Evolutionary conservation across 345 rosid species (phyloP), one percentile per base, ranked within the genome.

Genomic region (Eucalyptus polyanthemos): DNA sequence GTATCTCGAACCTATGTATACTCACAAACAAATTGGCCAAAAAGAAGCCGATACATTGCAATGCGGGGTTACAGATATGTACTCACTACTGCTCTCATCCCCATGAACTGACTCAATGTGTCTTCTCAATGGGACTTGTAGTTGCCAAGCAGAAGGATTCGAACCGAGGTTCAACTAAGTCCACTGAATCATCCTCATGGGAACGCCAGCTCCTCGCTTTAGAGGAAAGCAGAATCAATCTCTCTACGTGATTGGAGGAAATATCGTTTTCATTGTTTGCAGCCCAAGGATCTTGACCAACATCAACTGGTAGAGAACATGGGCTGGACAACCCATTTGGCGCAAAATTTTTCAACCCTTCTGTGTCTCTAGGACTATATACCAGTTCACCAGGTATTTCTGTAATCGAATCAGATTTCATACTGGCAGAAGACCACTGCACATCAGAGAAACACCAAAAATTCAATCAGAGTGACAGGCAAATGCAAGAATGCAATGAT

Each of bases 141-240:
- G 91, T 94, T 62, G 88, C 94, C 91, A 96, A 21, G 91, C 93
- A 89, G 89, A 98, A 98, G 27, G 99, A 95, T 89, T 98, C 99
- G 44, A 96, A 93, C 69, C 98, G 95, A 50, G 99, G 99, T 92
- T 97, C 98, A 25, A 94, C 94, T 88, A 98, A 88, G 93, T 98
- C 99, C 83, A 98, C 96, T 40, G 92, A 44, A 89, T 98, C 99
- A 29, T 96, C 97, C 67, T 95, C 98, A 1, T 89, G 91, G 88
- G 91, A 91, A 88, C 54, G 93, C 45, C 80, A 88, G 87, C 95
- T 94, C 88, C 94, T 93, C 80, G 95, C 91, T 87, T 94, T 91
- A 86, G 98, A 94, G 88, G 95, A 93, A 88, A 92, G 80, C 67
- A 92, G 91, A 87, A 94, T 90, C 87, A 92, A 67, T 90, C 92